Percentiles rank a stretch among this genome's conserved stretches.
phyloP scores from a whole-genome alignment of 2,329 filamentous ascomycete genomes.

The Epichloe baconii region DNA sequence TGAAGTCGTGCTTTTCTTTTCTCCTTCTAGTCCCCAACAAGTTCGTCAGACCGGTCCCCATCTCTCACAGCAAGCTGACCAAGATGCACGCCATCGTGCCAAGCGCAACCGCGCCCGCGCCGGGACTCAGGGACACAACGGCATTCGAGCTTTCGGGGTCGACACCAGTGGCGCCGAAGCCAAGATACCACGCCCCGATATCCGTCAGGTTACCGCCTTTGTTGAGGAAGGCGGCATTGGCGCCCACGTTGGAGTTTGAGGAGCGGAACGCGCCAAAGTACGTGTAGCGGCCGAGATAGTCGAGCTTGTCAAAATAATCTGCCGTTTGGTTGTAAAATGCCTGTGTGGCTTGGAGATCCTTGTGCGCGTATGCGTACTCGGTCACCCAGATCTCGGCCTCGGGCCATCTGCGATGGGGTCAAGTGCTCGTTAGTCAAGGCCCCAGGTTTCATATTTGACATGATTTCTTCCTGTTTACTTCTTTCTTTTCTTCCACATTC shows the following conservation, averaged over 20 bases:
- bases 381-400: slow-evolving; percentile 61
- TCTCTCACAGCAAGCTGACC: slow-evolving; percentile 1
- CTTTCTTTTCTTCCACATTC: too few relatives aligned
- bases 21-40: too few relatives aligned
- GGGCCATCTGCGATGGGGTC: slow-evolving; percentile 36
- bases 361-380: slow-evolving; percentile 54
- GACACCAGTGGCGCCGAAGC: slow-evolving; percentile 34
- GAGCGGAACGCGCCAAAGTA: slow-evolving; percentile 67
- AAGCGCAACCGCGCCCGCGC: not conserved
- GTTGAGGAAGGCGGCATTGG: slow-evolving; percentile 59
- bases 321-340: slow-evolving; percentile 54
- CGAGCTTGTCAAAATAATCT: slow-evolving; percentile 47
- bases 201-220: slow-evolving; percentile 56
- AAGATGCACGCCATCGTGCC: slow-evolving; percentile 3
- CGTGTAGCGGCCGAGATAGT: slow-evolving; percentile 53
- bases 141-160: slow-evolving; percentile 18
- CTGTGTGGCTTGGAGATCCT: slow-evolving; percentile 44
- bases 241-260: slow-evolving; percentile 57
- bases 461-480: too few relatives aligned
- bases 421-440: not conserved
- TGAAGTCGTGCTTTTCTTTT: too few relatives aligned
- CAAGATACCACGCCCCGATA: slow-evolving; percentile 68
- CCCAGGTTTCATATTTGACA: not conserved
- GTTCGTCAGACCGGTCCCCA: too few relatives aligned
- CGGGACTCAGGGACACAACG: not conserved